Evolutionary conservation across 78 protist species (phyloP).

Genomic region (Dictyostelium purpureum): DNA sequence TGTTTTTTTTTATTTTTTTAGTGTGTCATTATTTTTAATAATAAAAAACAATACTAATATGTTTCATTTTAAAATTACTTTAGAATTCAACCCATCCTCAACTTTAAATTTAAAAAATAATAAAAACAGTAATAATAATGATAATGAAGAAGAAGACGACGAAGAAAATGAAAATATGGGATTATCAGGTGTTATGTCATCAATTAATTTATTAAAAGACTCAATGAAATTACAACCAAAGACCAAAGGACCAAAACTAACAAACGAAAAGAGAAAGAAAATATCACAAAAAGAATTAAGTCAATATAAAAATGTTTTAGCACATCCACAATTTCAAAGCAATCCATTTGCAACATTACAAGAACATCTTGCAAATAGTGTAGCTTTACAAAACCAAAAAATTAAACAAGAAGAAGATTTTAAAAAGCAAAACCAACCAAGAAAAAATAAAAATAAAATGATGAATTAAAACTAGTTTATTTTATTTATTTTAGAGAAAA

Average conservation of each 20-base stretch:
- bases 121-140: too few species aligned
- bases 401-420: constrained; percentile 28
- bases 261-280: constrained; percentile 65
- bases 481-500: background rate
- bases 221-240: background rate
- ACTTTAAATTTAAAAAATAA: background rate
- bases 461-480: background rate
- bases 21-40: background rate
- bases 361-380: constrained; percentile 55
- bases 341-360: constrained; percentile 65
- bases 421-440: background rate
- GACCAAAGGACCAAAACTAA: constrained; percentile 14
- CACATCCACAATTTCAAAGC: constrained; percentile 55
- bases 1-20: background rate
- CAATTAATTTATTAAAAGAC: constrained; percentile 7
- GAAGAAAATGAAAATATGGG: background rate
- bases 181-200: background rate
- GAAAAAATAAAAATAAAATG: background rate
- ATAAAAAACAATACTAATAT: background rate
- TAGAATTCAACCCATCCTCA: constrained; percentile 44
- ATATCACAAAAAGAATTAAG: constrained; percentile 49
- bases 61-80: background rate
- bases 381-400: constrained; percentile 43
- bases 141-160: background rate
- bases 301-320: constrained; percentile 71